Conservation (phyloP, 345 rosid species). For the Hibiscus mutabilis region DNA sequence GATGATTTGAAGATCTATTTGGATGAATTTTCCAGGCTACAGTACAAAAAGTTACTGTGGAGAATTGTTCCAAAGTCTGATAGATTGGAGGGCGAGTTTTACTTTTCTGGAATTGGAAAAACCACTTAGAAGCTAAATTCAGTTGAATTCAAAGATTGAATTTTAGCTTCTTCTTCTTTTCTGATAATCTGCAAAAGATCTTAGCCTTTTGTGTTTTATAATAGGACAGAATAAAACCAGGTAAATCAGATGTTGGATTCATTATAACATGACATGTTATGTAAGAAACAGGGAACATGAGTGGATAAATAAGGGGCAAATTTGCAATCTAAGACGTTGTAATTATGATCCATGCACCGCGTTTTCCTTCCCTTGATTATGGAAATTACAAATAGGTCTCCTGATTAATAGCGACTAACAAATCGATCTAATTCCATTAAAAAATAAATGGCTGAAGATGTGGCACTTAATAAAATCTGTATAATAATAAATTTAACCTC, state of each 20-base stretch:
- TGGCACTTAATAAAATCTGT: too few relatives aligned
- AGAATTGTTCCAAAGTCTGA: constrained; percentile 42
- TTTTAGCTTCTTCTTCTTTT: neutral
- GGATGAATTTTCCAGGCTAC: constrained; percentile 36
- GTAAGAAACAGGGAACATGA: neutral
- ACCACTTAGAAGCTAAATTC: constrained; percentile 27
- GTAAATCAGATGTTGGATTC: neutral
- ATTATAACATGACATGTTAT: neutral
- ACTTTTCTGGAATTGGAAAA: constrained; percentile 55
- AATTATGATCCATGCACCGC: too few relatives aligned
- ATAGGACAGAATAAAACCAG: too few relatives aligned
- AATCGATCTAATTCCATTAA: too few relatives aligned
- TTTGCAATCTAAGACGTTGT: too few relatives aligned
- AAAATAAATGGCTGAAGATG: too few relatives aligned
- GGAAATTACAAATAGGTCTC: too few relatives aligned
- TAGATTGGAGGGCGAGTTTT: constrained; percentile 35
- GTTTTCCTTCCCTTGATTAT: too few relatives aligned
- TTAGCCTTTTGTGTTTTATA: too few relatives aligned
- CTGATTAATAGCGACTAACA: too few relatives aligned
- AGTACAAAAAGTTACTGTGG: constrained; percentile 39
- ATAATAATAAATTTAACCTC: too few relatives aligned
- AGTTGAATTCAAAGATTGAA: neutral
- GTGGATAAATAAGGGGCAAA: neutral
- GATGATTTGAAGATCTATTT: constrained; percentile 32
- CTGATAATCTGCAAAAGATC: neutral